These are phyloP conservation scores for Penicillium nucicola DNA, from an alignment of 495 filamentous ascomycete genomes.

Conservation along the genomic window DNA sequence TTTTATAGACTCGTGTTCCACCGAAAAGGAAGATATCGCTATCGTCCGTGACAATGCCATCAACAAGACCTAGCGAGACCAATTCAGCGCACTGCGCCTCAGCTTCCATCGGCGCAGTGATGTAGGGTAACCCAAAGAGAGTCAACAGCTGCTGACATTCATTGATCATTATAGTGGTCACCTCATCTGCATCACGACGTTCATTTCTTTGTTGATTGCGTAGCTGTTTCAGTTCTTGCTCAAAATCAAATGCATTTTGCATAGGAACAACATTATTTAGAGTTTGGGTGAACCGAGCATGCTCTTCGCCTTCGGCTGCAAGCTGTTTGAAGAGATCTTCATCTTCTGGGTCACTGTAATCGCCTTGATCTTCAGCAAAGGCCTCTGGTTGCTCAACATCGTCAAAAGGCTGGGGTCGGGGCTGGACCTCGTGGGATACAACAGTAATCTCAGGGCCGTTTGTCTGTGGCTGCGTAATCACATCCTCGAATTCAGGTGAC, in stretches of 20 bases:
- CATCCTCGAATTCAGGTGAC: slow-evolving; percentile 55
- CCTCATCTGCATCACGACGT: slow-evolving; percentile 90
- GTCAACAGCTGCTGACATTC: slow-evolving; percentile 90
- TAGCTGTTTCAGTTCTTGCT: slow-evolving; percentile 79
- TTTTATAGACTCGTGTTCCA: slow-evolving; percentile 94
- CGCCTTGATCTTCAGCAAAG: slow-evolving; percentile 36
- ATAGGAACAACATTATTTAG: slow-evolving; percentile 62
- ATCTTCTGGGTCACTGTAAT: slow-evolving; percentile 86
- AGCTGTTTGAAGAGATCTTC: slow-evolving; percentile 82
- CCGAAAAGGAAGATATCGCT: slow-evolving; percentile 97
- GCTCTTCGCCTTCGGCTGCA: slow-evolving; percentile 85
- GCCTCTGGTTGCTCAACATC: slow-evolving; percentile 25
- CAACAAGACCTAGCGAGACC: slow-evolving; percentile 79
- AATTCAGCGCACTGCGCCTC: slow-evolving; percentile 97
- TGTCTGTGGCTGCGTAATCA: slow-evolving; percentile 17
- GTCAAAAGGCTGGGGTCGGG: slow-evolving; percentile 4
- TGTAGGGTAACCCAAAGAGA: slow-evolving; percentile 91
- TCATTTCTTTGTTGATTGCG: slow-evolving; percentile 95
- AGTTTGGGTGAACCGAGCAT: slow-evolving; percentile 83
- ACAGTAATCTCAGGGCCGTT: slow-evolving; percentile 17
- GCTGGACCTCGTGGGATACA: slow-evolving; percentile 7
- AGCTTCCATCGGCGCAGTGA: slow-evolving; percentile 98
- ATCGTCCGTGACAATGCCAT: slow-evolving; percentile 98
- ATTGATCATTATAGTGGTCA: slow-evolving; percentile 87
- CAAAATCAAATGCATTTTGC: slow-evolving; percentile 73